Evolutionary conservation across 2,329 filamentous ascomycete species (phyloP).

Genomic region (Calonectria naviculata): DNA sequence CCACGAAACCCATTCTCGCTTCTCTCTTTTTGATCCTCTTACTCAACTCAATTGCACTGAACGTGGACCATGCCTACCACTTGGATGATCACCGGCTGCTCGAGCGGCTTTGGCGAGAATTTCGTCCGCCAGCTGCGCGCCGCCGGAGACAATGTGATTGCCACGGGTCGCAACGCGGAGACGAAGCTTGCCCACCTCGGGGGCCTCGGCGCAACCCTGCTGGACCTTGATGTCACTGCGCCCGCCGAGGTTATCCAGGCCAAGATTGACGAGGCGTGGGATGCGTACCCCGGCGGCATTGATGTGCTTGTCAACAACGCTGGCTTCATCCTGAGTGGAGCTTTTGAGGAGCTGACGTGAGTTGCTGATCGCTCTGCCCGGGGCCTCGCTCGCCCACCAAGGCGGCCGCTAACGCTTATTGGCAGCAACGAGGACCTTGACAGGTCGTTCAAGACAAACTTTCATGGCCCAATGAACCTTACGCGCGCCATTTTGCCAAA

Average conservation of each 20-base stretch:
- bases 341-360: conserved; percentile 40
- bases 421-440: conserved; percentile 37
- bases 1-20: background rate
- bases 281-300: conserved; percentile 39
- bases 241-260: conserved; percentile 11
- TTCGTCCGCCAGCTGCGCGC: conserved; percentile 50
- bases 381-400: background rate
- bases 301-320: conserved; percentile 54
- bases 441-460: conserved; percentile 47
- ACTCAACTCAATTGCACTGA: background rate
- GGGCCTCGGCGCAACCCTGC: conserved; percentile 28
- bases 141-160: conserved; percentile 53
- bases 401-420: background rate
- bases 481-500: conserved; percentile 47
- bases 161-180: conserved; percentile 52
- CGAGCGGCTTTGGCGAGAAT: conserved; percentile 53
- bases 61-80: conserved; percentile 29
- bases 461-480: conserved; percentile 51
- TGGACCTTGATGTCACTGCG: conserved; percentile 31
- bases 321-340: conserved; percentile 43
- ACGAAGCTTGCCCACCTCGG: conserved; percentile 47
- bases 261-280: conserved; percentile 31
- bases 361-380: background rate
- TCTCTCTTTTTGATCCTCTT: no score
- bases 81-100: conserved; percentile 57